Evolutionary conservation across 1,284 basidiomycete genomes (phyloP).

Genomic region (Cryptococcus sp.): DNA sequence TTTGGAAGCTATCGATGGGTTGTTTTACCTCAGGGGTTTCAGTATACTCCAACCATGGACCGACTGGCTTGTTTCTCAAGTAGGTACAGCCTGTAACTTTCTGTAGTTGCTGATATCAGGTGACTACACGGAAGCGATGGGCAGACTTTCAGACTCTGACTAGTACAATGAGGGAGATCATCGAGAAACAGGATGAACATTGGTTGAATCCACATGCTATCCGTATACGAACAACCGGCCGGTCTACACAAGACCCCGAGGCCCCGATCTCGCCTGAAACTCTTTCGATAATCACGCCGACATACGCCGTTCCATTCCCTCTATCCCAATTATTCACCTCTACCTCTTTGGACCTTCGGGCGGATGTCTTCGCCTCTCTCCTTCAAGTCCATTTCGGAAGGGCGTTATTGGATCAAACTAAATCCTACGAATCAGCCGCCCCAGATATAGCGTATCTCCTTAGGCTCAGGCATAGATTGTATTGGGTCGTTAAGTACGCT

Average conservation of each 20-base stretch:
- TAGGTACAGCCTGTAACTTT: conserved; percentile 36
- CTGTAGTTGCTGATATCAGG: background rate
- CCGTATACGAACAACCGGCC: conserved; percentile 58
- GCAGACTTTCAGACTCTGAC: conserved; percentile 79
- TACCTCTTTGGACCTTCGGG: conserved; percentile 58
- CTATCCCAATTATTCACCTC: conserved; percentile 72
- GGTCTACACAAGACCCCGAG: conserved; percentile 43
- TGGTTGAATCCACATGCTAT: conserved; percentile 70
- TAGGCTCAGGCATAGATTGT: conserved; percentile 62
- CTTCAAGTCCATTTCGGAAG: conserved; percentile 71
- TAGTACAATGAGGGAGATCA: conserved; percentile 64
- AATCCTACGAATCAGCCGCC: conserved; percentile 50
- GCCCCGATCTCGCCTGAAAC: conserved; percentile 3
- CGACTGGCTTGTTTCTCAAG: conserved; percentile 67
- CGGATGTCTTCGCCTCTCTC: conserved; percentile 69
- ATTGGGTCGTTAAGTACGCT: conserved; percentile 76
- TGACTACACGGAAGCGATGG: conserved; percentile 66
- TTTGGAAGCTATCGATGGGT: conserved; percentile 64
- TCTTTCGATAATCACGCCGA: conserved; percentile 3
- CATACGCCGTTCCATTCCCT: conserved; percentile 60
- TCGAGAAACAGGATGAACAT: conserved; percentile 52
- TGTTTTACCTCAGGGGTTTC: conserved; percentile 71
- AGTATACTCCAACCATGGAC: conserved; percentile 56
- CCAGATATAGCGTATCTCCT: conserved; percentile 53
- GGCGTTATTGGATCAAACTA: conserved; percentile 44